Evolutionary conservation across 768 basidiomycete species (phyloP).

Genomic region (Hortiboletus campestris): DNA sequence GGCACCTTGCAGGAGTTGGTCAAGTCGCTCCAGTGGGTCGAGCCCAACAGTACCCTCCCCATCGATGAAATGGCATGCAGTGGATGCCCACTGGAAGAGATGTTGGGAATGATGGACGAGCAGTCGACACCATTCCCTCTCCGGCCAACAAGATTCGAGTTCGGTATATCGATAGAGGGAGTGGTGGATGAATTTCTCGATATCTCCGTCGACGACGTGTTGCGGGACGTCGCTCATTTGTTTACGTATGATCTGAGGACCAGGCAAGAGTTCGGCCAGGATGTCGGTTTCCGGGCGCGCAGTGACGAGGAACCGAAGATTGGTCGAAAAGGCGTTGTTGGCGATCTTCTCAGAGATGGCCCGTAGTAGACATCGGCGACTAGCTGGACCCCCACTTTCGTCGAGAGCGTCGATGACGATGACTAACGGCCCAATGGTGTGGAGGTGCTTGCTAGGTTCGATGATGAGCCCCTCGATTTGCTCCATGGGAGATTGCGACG

Average conservation of each 20-base stretch:
- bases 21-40: no score
- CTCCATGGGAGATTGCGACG: not conserved
- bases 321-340: slow-evolving; percentile 5
- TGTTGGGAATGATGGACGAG: no score
- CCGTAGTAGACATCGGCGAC: slow-evolving; percentile 16
- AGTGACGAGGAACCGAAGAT: slow-evolving; percentile 20
- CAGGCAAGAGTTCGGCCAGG: not conserved
- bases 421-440: not conserved
- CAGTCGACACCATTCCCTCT: slow-evolving; percentile 12
- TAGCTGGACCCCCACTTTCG: slow-evolving; percentile 10
- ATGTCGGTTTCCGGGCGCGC: slow-evolving; percentile 16
- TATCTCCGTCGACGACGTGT: not conserved
- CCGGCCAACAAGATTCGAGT: not conserved
- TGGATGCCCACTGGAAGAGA: no score
- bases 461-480: slow-evolving; percentile 12
- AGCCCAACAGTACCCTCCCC: not conserved
- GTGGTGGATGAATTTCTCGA: not conserved
- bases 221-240: not conserved
- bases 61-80: slow-evolving; percentile 12
- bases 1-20: not conserved
- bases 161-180: not conserved
- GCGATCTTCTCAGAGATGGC: not conserved
- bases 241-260: not conserved
- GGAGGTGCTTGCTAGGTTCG: not conserved
- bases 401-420: slow-evolving; percentile 26